phyloP scores from a whole-genome alignment of 495 filamentous ascomycete genomes.

The Lasiosphaeria miniovina region DNA sequence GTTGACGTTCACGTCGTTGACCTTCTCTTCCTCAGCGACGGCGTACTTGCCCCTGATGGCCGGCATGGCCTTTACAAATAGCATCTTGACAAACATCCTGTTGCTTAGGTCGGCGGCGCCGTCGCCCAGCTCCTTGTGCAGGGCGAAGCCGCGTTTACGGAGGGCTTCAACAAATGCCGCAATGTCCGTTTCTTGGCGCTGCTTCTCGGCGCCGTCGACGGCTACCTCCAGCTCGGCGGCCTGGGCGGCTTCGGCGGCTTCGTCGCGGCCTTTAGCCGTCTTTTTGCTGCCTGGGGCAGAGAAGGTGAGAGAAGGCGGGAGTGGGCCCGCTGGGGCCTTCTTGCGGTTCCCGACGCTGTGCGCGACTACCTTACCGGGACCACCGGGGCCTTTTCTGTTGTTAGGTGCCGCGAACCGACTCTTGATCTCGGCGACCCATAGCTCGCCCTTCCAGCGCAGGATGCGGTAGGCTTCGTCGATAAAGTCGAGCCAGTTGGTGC shows the following conservation, averaged over 20 bases:
- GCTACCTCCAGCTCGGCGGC: slow-evolving; percentile 48
- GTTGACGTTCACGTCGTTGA: slow-evolving; percentile 5
- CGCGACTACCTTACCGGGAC: slow-evolving; percentile 41
- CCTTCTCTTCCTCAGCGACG: slow-evolving; percentile 17
- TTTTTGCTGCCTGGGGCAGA: slow-evolving; percentile 35
- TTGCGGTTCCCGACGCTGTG: slow-evolving; percentile 61
- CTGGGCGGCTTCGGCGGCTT: slow-evolving; percentile 44
- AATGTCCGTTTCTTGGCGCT: slow-evolving; percentile 72
- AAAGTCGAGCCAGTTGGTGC: slow-evolving; percentile 95
- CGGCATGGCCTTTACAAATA: slow-evolving; percentile 75
- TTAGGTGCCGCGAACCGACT: slow-evolving; percentile 71
- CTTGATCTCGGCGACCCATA: slow-evolving; percentile 97
- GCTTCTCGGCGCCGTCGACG: slow-evolving; percentile 49
- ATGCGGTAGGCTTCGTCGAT: slow-evolving; percentile 92
- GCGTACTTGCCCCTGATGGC: slow-evolving; percentile 69
- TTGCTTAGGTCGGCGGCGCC: slow-evolving; percentile 75
- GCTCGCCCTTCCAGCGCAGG: slow-evolving; percentile 85
- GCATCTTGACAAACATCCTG: slow-evolving; percentile 98
- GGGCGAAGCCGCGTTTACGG: slow-evolving; percentile 69
- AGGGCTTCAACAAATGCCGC: slow-evolving; percentile 85
- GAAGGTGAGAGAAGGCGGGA: neutral
- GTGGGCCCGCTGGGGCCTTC: slow-evolving; percentile 24
- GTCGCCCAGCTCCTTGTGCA: slow-evolving; percentile 53
- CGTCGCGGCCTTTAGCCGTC: slow-evolving; percentile 46
- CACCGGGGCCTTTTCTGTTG: slow-evolving; percentile 30